Base-by-base conservation (phyloP, 202 grass and related monocot genomes). In the Elaeis oleifera region DNA sequence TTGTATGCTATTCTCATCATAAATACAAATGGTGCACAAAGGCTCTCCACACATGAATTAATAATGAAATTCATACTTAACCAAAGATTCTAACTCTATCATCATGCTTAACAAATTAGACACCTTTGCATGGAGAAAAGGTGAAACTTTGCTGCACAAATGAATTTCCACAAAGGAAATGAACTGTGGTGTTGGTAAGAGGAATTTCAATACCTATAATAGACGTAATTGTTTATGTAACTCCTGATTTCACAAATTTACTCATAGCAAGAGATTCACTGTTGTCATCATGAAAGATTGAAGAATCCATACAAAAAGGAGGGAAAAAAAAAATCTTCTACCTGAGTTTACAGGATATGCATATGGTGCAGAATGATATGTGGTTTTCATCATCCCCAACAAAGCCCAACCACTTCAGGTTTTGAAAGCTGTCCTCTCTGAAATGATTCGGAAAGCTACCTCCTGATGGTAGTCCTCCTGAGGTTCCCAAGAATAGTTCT, bases 271-370 rank as follows among this genome's bases (percentile, higher is more conserved):
- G 22, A 56, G 19, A 27, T 60, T 32, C 27, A 60, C 16, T 60
- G 26, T 4, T 31, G 15, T 31, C 58, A 44, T 44, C 36, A 44
- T 44, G 1, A 44, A 44, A 39, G 6, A 39, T 39, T 11, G 36
- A 39, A 8, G 27, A 8, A 60, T 39, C 14, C 36, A 18, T 32
- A 18, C 7, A 18, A 44, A 44, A 44, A 44, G 9, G 36, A 13
- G 5, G 23, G 58, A 19, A 32, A 17, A 32, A 29, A 20, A 20
- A 20, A 28, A 20, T 29, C 6, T 7, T 27, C n/a, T 32, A 60
- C 58, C 58, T 19, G 58, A 60, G 58, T 7, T 60, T 39, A 16
- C 58, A 60, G 58, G n/a, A 32, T 60, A 60, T 60, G 25, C 29
- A 60, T 60, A 17, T 32, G 27, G 4, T 11, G 58, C 29, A 31